These are phyloP conservation scores for Zygosaccharomyces siamensis DNA, from an alignment of 805 yeast species.

Conservation along the genomic window DNA sequence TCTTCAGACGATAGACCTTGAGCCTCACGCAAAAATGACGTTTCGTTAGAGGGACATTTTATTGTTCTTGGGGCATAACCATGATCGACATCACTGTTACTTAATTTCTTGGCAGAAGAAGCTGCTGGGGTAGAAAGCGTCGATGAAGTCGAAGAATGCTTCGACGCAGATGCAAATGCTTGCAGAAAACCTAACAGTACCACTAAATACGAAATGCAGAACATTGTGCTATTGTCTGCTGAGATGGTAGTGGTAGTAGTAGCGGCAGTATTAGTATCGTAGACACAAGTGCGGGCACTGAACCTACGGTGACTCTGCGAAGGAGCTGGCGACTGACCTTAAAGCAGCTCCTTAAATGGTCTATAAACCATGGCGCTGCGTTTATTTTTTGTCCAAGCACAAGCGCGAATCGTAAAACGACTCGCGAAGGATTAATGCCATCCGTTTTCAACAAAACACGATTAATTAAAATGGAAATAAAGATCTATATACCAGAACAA, in stretches of 20 bases:
- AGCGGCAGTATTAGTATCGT: neutral
- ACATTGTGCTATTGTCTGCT: neutral
- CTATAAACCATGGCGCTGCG: neutral
- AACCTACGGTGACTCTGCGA: neutral
- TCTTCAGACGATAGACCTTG: constrained; percentile 42
- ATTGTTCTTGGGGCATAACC: constrained; percentile 55
- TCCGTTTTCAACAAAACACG: neutral
- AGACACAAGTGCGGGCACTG: neutral
- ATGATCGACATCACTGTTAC: constrained; percentile 34
- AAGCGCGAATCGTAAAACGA: neutral
- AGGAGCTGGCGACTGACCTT: no score
- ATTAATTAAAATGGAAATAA: neutral
- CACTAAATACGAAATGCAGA: neutral
- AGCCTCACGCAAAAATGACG: constrained; percentile 32
- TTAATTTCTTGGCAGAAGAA: neutral
- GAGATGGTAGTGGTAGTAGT: neutral
- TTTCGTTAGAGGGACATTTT: constrained; percentile 33
- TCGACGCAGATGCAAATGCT: neutral
- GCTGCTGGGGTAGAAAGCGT: neutral
- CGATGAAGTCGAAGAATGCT: neutral
- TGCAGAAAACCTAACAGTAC: neutral
- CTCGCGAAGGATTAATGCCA: neutral
- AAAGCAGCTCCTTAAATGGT: neutral
- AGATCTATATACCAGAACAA: neutral
- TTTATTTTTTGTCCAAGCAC: neutral